These are phyloP conservation scores for Scopulariopsis brevicaulis DNA, from an alignment of 2,329 filamentous ascomycete species.

Conservation along the genomic window DNA sequence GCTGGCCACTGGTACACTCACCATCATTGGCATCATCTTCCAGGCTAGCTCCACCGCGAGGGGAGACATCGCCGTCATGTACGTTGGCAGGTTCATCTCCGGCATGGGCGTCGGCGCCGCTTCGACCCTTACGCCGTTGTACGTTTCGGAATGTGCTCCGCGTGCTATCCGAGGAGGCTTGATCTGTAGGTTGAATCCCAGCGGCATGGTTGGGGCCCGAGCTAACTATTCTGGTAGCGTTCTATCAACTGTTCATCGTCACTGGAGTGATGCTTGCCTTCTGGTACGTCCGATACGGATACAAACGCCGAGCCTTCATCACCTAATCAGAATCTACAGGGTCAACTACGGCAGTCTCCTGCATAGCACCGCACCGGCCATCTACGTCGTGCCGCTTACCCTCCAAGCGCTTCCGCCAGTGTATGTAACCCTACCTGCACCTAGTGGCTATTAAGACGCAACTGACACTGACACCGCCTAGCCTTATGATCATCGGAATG, in stretches of 20 bases:
- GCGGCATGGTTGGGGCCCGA: constrained; percentile 31
- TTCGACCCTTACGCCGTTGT: constrained; percentile 29
- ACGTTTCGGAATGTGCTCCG: constrained; percentile 36
- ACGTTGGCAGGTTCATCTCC: constrained; percentile 33
- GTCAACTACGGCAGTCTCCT: constrained; percentile 40
- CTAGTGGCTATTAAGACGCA: no score
- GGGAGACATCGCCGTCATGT: constrained; percentile 15
- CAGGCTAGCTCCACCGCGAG: constrained; percentile 17
- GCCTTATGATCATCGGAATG: constrained; percentile 47
- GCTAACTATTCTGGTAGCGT: constrained; percentile 15
- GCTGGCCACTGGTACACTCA: constrained; percentile 14
- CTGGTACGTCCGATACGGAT: constrained; percentile 15
- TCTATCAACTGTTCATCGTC: constrained; percentile 38
- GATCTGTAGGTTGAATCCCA: constrained; percentile 48
- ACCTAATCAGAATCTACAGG: constrained; percentile 23
- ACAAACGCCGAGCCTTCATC: not conserved
- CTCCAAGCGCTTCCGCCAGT: constrained; percentile 55
- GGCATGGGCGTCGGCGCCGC: constrained; percentile 37
- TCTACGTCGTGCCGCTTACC: constrained; percentile 51
- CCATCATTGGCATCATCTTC: constrained; percentile 17
- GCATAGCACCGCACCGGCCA: constrained; percentile 30
- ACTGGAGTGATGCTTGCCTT: constrained; percentile 29
- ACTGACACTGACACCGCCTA: constrained; percentile 6
- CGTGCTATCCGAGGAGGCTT: constrained; percentile 37
- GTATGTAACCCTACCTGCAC: constrained; percentile 11